Evolutionary conservation across 1,139 yeast genomes (phyloP).

Genomic region (Meyerozyma smithsonii): DNA sequence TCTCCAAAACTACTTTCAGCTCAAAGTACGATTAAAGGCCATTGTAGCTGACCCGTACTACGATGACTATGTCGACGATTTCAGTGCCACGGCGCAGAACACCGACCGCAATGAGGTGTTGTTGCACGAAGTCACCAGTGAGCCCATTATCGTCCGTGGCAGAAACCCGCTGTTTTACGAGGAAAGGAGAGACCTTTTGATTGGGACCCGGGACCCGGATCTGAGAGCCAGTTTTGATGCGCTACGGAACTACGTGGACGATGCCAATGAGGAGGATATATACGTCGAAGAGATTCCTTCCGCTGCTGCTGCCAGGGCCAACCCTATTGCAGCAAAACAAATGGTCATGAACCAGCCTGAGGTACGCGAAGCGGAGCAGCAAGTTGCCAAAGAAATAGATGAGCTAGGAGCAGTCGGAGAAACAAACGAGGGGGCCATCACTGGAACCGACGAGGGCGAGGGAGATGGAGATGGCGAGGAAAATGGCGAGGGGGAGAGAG

Average conservation of each 20-base stretch:
- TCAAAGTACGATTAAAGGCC: slow-evolving; percentile 42
- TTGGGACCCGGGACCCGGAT: slow-evolving; percentile 24
- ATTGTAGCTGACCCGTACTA: slow-evolving; percentile 41
- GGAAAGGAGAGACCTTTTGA: slow-evolving; percentile 48
- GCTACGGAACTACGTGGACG: slow-evolving; percentile 10
- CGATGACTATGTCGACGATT: slow-evolving; percentile 37
- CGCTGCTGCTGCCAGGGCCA: not conserved
- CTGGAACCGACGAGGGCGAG: slow-evolving; percentile 4
- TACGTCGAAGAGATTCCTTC: slow-evolving; percentile 5
- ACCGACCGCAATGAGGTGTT: slow-evolving; percentile 30
- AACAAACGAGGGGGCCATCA: no score
- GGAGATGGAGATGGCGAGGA: slow-evolving; percentile 10
- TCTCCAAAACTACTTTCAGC: slow-evolving; percentile 53
- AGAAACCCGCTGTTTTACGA: slow-evolving; percentile 62
- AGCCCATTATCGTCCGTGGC: slow-evolving; percentile 60
- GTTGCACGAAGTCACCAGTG: slow-evolving; percentile 32
- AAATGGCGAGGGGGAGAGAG: slow-evolving; percentile 8
- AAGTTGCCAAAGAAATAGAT: no score
- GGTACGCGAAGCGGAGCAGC: no score
- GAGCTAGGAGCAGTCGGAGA: slow-evolving; percentile 6
- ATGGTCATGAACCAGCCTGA: no score
- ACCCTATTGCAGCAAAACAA: not conserved
- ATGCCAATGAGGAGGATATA: slow-evolving; percentile 6
- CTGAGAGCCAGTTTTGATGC: slow-evolving; percentile 19
- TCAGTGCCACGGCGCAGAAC: slow-evolving; percentile 14